Evolutionary conservation across 1,139 yeast genomes (phyloP).

Genomic region (Meyerozyma elateridarum): DNA sequence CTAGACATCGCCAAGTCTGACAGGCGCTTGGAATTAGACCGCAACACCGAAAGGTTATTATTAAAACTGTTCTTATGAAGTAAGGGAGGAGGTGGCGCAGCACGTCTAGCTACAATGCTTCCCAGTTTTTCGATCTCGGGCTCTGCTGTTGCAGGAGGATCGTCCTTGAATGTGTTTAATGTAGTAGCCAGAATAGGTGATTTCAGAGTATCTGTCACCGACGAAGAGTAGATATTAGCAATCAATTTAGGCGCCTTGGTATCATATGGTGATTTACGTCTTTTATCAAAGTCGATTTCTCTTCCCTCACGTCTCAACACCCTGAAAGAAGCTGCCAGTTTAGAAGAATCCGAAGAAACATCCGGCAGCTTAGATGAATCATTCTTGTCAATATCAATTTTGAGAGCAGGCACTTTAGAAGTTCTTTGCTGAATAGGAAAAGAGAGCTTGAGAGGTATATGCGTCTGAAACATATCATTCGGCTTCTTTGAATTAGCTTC

Average conservation of each 20-base stretch:
- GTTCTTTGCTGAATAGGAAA: constrained; percentile 16
- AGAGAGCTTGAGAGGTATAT: constrained; percentile 21
- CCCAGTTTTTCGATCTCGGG: constrained; percentile 17
- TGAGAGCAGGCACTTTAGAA: constrained; percentile 3
- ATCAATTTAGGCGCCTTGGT: constrained; percentile 39
- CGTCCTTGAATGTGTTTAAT: constrained; percentile 28
- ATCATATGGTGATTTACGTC: constrained; percentile 71
- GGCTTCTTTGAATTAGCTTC: constrained; percentile 5
- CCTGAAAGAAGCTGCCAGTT: constrained; percentile 36
- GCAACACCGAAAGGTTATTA: not conserved
- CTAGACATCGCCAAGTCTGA: constrained; percentile 2
- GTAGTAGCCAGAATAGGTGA: constrained; percentile 42
- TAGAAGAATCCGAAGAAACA: constrained; percentile 5
- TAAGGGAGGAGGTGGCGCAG: constrained; percentile 71
- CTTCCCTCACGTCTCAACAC: constrained; percentile 60
- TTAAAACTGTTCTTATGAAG: constrained; percentile 4
- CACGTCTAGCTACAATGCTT: constrained; percentile 56
- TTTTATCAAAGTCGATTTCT: constrained; percentile 78
- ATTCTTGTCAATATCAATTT: constrained; percentile 1
- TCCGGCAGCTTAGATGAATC: constrained; percentile 1
- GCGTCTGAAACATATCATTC: constrained; percentile 6
- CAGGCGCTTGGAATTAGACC: not conserved
- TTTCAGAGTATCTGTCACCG: constrained; percentile 28
- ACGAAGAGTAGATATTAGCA: constrained; percentile 41
- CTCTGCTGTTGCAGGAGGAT: constrained; percentile 10